These are phyloP conservation scores for Cordyceps militaris DNA, from an alignment of 2,329 filamentous ascomycete genomes.

Conservation along the genomic window DNA sequence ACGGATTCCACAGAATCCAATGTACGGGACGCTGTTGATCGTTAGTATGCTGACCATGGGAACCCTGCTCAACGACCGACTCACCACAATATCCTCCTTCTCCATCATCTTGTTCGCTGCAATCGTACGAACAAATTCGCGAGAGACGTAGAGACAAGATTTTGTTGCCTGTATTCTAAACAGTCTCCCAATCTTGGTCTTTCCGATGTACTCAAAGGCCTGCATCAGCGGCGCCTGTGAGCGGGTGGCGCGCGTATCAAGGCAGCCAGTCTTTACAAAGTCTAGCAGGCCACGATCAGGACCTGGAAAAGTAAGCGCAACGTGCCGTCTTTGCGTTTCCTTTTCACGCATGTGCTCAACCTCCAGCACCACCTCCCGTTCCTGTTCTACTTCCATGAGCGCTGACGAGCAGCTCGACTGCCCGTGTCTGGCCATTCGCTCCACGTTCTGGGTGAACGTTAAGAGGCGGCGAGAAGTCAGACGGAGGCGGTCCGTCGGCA, in stretches of 20 bases:
- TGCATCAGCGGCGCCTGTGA: neutral
- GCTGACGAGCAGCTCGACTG: constrained; percentile 34
- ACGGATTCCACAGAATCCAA: constrained; percentile 54
- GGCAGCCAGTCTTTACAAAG: neutral
- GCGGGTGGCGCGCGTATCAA: neutral
- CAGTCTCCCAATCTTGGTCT: neutral
- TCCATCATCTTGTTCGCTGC: neutral
- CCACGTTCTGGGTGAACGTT: neutral
- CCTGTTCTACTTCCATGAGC: constrained; percentile 53
- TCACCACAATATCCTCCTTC: neutral
- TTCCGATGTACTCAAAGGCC: neutral
- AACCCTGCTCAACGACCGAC: neutral
- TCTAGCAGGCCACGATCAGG: neutral
- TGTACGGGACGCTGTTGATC: constrained; percentile 40
- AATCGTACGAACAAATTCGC: neutral
- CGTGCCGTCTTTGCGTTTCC: constrained; percentile 37
- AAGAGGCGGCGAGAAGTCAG: neutral
- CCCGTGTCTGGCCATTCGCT: neutral
- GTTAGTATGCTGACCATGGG: constrained; percentile 4
- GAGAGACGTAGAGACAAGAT: neutral
- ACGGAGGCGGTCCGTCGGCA: neutral
- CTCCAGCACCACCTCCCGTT: constrained; percentile 53
- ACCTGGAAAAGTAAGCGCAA: constrained; percentile 34
- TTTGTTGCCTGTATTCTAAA: neutral
- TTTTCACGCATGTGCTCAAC: constrained; percentile 50